Evolutionary conservation across 2,329 filamentous ascomycete species (phyloP).

Genomic region (Diatrype stigma): DNA sequence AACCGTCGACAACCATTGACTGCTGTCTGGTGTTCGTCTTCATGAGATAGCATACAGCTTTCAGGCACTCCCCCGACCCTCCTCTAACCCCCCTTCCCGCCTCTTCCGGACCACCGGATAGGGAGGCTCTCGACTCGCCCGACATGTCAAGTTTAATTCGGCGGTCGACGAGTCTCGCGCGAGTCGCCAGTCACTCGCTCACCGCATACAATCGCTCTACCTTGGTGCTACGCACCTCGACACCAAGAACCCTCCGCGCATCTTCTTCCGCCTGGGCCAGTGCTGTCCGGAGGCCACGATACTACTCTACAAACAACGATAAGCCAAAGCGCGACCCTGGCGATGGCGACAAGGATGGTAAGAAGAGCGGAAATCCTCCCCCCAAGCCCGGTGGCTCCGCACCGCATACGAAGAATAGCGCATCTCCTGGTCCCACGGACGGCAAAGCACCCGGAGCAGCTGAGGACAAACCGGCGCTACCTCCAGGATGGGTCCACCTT

Average conservation of each 20-base stretch:
- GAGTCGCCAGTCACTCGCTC: slow-evolving; percentile 20
- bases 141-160: slow-evolving; percentile 29
- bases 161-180: slow-evolving; percentile 25
- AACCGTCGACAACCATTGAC: too few species aligned
- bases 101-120: slow-evolving; percentile 10
- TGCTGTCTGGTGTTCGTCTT: too few species aligned
- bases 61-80: background rate
- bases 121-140: slow-evolving; percentile 19
- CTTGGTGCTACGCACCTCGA: slow-evolving; percentile 11
- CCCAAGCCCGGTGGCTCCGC: slow-evolving; percentile 9
- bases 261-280: slow-evolving; percentile 20
- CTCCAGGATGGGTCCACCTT: slow-evolving; percentile 26
- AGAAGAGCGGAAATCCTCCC: slow-evolving; percentile 3
- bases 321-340: slow-evolving; percentile 9
- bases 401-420: slow-evolving; percentile 22
- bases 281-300: slow-evolving; percentile 12
- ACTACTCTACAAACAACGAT: slow-evolving; percentile 21
- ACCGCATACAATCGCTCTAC: slow-evolving; percentile 18
- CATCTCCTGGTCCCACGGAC: slow-evolving; percentile 25
- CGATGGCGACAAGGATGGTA: slow-evolving; percentile 3
- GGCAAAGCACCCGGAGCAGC: slow-evolving; percentile 12
- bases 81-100: slow-evolving; percentile 8
- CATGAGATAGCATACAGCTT: too few species aligned
- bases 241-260: slow-evolving; percentile 14
- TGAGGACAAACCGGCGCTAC: slow-evolving; percentile 15